Conservation (phyloP, 345 rosid species). For the Dimocarpus longan region DNA sequence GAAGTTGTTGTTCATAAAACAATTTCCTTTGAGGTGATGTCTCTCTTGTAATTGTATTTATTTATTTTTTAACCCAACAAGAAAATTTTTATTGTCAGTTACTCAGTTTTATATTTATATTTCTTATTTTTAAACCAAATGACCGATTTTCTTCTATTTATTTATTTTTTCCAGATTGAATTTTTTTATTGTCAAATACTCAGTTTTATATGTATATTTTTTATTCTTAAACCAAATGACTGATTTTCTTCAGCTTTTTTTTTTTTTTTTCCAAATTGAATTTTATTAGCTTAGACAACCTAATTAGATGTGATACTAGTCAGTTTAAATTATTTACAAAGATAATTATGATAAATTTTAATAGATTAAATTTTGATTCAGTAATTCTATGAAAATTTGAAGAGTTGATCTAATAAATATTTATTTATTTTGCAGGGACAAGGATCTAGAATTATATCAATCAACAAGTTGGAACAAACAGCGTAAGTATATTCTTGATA, state of each 20-base stretch:
- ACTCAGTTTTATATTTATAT: too few species aligned
- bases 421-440: too few species aligned
- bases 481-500: background rate
- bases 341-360: too few species aligned
- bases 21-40: constrained; percentile 1
- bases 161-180: too few species aligned
- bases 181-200: too few species aligned
- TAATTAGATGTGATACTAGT: background rate
- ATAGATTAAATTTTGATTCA: too few species aligned
- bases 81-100: too few species aligned
- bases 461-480: background rate
- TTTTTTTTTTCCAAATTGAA: too few species aligned
- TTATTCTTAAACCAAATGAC: background rate
- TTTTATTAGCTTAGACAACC: too few species aligned
- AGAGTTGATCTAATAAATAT: background rate
- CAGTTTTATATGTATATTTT: background rate
- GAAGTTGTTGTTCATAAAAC: background rate
- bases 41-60: background rate
- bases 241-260: background rate
- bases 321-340: background rate
- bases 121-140: too few species aligned
- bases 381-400: background rate
- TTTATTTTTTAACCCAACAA: background rate
- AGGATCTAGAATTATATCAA: background rate
- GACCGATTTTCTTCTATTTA: too few species aligned